phyloP scores from a whole-genome alignment of 1,284 basidiomycete species.

The Boletellus dicymbophilus region DNA sequence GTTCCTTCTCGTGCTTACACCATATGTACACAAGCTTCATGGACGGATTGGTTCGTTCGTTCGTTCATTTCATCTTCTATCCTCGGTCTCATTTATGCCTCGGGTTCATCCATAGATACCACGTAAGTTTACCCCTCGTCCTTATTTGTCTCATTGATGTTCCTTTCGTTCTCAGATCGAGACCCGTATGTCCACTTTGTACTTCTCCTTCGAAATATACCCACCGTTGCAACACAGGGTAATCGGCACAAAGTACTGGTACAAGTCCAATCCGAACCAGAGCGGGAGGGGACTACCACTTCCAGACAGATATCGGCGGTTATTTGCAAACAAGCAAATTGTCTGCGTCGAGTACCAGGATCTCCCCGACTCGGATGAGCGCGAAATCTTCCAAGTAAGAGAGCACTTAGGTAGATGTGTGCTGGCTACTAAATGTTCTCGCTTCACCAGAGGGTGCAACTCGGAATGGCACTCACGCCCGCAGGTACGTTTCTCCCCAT shows the following conservation, averaged over 20 bases:
- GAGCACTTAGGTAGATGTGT: too few species aligned
- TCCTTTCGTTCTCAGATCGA: slow-evolving; percentile 40
- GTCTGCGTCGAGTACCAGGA: slow-evolving; percentile 74
- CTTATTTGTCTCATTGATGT: neutral
- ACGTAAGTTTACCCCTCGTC: slow-evolving; percentile 38
- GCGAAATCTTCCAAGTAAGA: slow-evolving; percentile 75
- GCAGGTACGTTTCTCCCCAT: slow-evolving; percentile 40
- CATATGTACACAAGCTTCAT: slow-evolving; percentile 58
- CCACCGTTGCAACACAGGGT: too few species aligned
- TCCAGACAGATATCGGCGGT: slow-evolving; percentile 48
- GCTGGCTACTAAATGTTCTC: neutral
- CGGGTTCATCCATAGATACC: slow-evolving; percentile 43
- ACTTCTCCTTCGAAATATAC: too few species aligned
- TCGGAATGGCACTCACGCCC: slow-evolving; percentile 77
- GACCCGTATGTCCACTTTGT: slow-evolving; percentile 59
- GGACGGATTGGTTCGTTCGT: slow-evolving; percentile 64
- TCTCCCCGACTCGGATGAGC: slow-evolving; percentile 56
- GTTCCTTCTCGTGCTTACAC: slow-evolving; percentile 5
- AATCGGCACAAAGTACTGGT: slow-evolving; percentile 57
- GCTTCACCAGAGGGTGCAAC: slow-evolving; percentile 60
- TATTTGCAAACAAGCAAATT: slow-evolving; percentile 68
- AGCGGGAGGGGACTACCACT: slow-evolving; percentile 37
- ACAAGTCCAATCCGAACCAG: slow-evolving; percentile 31
- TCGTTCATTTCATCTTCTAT: neutral
- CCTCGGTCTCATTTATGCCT: slow-evolving; percentile 6